Base-by-base conservation (phyloP, 805 yeast species). In the Soucietia sequanensis region DNA sequence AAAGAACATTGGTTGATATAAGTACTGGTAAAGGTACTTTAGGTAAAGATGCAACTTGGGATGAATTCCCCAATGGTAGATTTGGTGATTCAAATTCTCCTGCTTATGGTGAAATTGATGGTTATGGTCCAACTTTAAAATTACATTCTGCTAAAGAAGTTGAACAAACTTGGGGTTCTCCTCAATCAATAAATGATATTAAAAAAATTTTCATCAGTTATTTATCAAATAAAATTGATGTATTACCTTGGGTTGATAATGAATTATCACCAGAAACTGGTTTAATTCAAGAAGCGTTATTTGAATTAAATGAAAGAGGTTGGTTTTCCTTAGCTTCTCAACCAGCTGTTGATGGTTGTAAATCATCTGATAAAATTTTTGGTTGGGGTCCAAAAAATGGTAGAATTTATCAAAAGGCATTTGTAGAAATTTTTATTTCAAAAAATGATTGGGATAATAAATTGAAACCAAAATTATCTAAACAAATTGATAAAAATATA, bases 331-430 rank as follows among this genome's bases (percentile, higher is more conserved):
- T 93, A 37, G 89, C 97, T 0, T 91, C 98, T 0, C 99, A 93
- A 62, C 99, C 99, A 3, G 93, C 96, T 0, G 83, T 90, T 2
- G 84, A 88, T 57, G 86, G 86, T 7, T 71, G 82, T 24, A 70
- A 70, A 25, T 84, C 95, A 6, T 69, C 78, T n/a, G 98, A 93
- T 62, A 80, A 79, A 38, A 80, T 91, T 20, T 83, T 89, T 55
- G 99, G 99, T 2, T 93, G 99, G 99, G 99, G 99, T 31, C 97
- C 99, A 6, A 66, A 73, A 15, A 77, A 82, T 51, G 99, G 99
- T 3, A 68, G 76, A 31, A 84, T 93, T 18, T 93, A 85, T 59
- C 99, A 93, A 57, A 90, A 93, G 62, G 81, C 96, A 5, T 90
- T 89, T 62, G 87, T 93, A n/a, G 74, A 68, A 42, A 74, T 91